phyloP scores from a whole-genome alignment of 2,329 filamentous ascomycete species.

The Xylariales sp. region DNA sequence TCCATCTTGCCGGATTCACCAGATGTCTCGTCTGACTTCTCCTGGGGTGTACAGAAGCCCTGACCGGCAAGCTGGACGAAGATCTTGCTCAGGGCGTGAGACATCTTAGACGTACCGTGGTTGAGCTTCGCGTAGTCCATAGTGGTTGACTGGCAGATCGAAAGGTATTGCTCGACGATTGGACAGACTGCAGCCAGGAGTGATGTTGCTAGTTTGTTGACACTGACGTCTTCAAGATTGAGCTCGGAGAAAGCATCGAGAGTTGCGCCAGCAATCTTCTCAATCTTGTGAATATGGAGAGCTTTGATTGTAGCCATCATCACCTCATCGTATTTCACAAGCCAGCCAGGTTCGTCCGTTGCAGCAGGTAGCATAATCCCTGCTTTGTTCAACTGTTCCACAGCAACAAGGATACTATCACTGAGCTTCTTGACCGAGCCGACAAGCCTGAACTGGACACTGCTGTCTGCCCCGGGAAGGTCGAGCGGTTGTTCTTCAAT shows the following conservation, averaged over 20 bases:
- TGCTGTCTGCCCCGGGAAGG: constrained; percentile 10
- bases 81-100: constrained; percentile 68
- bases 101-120: constrained; percentile 65
- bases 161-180: constrained; percentile 68
- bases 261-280: constrained; percentile 28
- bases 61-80: constrained; percentile 76
- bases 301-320: constrained; percentile 51
- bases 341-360: constrained; percentile 58
- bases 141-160: constrained; percentile 55
- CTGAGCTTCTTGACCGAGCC: constrained; percentile 58
- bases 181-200: constrained; percentile 61
- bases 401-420: constrained; percentile 71
- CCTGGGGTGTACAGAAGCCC: constrained; percentile 87
- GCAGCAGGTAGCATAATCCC: constrained; percentile 51
- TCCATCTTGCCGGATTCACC: constrained; percentile 76
- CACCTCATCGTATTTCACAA: constrained; percentile 51
- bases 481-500: constrained; percentile 22
- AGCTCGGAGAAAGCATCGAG: constrained; percentile 26
- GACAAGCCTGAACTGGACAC: constrained; percentile 43
- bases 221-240: constrained; percentile 33
- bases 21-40: constrained; percentile 68
- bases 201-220: constrained; percentile 45
- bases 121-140: constrained; percentile 61
- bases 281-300: constrained; percentile 55
- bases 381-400: constrained; percentile 65